Evolutionary conservation across 2,329 filamentous ascomycete genomes (phyloP).

Genomic region (Leptographium wingfieldii): DNA sequence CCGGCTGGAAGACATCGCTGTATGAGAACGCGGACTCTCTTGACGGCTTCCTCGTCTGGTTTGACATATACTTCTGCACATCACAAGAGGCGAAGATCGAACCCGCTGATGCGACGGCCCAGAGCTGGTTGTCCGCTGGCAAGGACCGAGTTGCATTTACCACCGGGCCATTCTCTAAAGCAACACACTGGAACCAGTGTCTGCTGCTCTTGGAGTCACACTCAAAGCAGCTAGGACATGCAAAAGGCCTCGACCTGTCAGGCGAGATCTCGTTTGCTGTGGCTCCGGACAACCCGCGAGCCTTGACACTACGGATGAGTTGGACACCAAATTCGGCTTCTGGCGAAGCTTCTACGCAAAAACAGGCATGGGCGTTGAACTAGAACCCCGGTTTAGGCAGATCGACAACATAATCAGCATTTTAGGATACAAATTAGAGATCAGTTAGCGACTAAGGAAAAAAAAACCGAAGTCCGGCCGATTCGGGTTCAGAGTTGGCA

Average conservation of each 20-base stretch:
- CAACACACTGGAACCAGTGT: conserved; percentile 87
- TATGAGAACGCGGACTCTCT: conserved; percentile 51
- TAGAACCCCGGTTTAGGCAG: not conserved
- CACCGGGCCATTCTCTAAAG: conserved; percentile 62
- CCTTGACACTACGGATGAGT: conserved; percentile 48
- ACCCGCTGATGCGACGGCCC: conserved; percentile 40
- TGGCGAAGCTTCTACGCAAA: conserved; percentile 4
- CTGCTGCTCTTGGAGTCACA: conserved; percentile 57
- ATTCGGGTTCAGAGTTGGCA: not conserved
- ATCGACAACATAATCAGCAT: not conserved
- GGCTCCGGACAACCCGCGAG: conserved; percentile 55
- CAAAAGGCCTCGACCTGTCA: conserved; percentile 43
- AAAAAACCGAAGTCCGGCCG: not conserved
- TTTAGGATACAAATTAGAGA: not conserved
- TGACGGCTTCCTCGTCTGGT: conserved; percentile 88
- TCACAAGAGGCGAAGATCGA: conserved; percentile 38
- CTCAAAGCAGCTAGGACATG: conserved; percentile 29
- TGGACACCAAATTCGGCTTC: conserved; percentile 37
- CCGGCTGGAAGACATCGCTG: conserved; percentile 51
- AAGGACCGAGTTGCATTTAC: conserved; percentile 69
- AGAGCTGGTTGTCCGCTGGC: conserved; percentile 47
- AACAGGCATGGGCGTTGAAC: conserved; percentile 33
- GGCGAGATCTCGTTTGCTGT: conserved; percentile 62
- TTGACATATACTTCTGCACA: conserved; percentile 81
- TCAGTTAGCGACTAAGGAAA: not conserved